Evolutionary conservation across 139 green algal genomes (phyloP).

Genomic region (Tetradesmus lagerheimii): DNA sequence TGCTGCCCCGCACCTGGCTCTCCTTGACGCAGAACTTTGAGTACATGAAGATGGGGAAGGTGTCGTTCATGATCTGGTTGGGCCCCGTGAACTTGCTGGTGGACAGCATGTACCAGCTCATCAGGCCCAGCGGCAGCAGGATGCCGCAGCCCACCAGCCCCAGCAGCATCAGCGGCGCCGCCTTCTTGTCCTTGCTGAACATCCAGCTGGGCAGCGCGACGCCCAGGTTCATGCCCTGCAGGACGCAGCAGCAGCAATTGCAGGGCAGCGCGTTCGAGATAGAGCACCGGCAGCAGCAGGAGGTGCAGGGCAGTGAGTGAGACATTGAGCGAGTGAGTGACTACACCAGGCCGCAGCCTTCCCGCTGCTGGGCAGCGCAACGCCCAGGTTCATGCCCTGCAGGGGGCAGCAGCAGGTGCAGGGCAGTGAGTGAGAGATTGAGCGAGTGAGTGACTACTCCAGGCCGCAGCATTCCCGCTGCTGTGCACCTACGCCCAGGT

Average conservation of each 20-base stretch:
- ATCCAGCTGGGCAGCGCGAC: slow-evolving; percentile 91
- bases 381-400: too few species aligned
- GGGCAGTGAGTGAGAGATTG: too few species aligned
- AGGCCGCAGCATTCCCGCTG: too few species aligned
- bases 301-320: too few species aligned
- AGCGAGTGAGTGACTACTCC: too few species aligned
- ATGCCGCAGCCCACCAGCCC: slow-evolving; percentile 84
- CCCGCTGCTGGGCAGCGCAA: slow-evolving; percentile 89
- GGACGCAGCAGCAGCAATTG: background rate
- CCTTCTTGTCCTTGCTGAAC: slow-evolving; percentile 85
- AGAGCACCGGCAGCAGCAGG: too few species aligned
- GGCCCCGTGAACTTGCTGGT: slow-evolving; percentile 76
- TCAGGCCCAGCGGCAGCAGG: slow-evolving; percentile 80
- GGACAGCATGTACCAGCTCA: slow-evolving; percentile 82
- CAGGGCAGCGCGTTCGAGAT: background rate
- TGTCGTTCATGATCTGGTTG: slow-evolving; percentile 86
- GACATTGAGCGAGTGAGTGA: too few species aligned
- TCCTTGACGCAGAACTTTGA: slow-evolving; percentile 86
- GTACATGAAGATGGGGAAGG: slow-evolving; percentile 73
- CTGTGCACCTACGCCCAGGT: too few species aligned
- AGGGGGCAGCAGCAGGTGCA: too few species aligned
- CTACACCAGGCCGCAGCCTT: too few species aligned
- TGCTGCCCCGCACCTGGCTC: slow-evolving; percentile 62
- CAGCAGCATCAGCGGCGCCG: slow-evolving; percentile 84
- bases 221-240: slow-evolving; percentile 74